phyloP scores from a whole-genome alignment of 2,329 filamentous ascomycete genomes.

The Penicillium sp. region DNA sequence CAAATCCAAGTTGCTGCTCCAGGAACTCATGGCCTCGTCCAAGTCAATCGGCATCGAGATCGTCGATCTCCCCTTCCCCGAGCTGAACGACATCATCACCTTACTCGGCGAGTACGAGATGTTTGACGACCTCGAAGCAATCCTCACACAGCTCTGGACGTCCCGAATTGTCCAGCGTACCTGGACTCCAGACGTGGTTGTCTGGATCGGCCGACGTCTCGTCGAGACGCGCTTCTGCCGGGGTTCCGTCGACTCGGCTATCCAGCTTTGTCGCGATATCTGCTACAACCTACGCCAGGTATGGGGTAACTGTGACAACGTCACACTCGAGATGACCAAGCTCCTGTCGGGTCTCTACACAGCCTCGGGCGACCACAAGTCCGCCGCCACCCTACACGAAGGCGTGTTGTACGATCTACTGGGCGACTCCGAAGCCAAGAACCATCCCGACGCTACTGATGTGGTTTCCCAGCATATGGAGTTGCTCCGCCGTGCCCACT shows the following conservation, averaged over 20 bases:
- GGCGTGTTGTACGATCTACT: conserved; percentile 30
- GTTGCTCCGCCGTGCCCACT: conserved; percentile 29
- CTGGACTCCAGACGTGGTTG: conserved; percentile 48
- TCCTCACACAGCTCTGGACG: conserved; percentile 49
- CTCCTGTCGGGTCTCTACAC: conserved; percentile 53
- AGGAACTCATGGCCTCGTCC: conserved; percentile 32
- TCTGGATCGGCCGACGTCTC: conserved; percentile 54
- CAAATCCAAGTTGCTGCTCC: conserved; percentile 34
- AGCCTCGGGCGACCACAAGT: conserved; percentile 31
- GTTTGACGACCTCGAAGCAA: conserved; percentile 37
- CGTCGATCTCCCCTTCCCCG: conserved; percentile 34
- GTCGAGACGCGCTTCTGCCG: conserved; percentile 54
- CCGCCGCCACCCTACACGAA: conserved; percentile 33
- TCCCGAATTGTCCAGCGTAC: conserved; percentile 46
- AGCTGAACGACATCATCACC: conserved; percentile 39
- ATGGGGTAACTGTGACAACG: conserved; percentile 49
- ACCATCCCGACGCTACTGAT: conserved; percentile 20
- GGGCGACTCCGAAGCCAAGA: conserved; percentile 23
- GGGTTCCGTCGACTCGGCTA: conserved; percentile 44
- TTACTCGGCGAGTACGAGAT: conserved; percentile 39
- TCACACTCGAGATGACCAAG: conserved; percentile 51
- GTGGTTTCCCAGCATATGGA: conserved; percentile 32
- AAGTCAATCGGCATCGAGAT: conserved; percentile 34
- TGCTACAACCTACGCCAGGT: conserved; percentile 57
- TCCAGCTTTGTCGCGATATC: conserved; percentile 53